Evolutionary conservation across 768 basidiomycete genomes (phyloP).

Genomic region (Podaxis rugospora): DNA sequence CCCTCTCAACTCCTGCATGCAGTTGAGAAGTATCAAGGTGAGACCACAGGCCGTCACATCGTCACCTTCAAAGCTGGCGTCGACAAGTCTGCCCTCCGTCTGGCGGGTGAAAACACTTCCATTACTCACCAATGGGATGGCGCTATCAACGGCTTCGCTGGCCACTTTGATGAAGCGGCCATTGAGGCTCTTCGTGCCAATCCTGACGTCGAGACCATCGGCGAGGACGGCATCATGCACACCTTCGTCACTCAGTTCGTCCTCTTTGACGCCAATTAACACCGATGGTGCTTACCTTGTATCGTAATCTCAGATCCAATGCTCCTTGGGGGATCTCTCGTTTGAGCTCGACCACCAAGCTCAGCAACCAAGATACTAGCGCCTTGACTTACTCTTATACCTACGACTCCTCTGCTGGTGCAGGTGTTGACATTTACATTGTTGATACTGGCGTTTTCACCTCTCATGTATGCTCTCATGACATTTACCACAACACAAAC

Average conservation of each 20-base stretch:
- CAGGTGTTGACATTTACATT: slow-evolving; percentile 34
- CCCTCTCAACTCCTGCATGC: slow-evolving; percentile 5
- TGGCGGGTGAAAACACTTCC: not conserved
- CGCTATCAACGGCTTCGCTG: slow-evolving; percentile 15
- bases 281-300: not conserved
- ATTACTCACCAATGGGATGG: slow-evolving; percentile 8
- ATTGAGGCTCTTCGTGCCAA: slow-evolving; percentile 19
- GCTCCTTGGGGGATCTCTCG: slow-evolving; percentile 32
- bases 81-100: not conserved
- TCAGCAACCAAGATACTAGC: slow-evolving; percentile 14
- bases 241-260: slow-evolving; percentile 20
- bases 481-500: not conserved
- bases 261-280: not conserved
- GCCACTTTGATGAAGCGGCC: slow-evolving; percentile 14
- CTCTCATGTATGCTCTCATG: slow-evolving; percentile 16
- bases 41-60: slow-evolving; percentile 11
- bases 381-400: slow-evolving; percentile 19
- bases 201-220: slow-evolving; percentile 19
- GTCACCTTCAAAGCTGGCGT: slow-evolving; percentile 13
- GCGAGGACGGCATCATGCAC: slow-evolving; percentile 25
- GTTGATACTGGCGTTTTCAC: slow-evolving; percentile 25
- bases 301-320: slow-evolving; percentile 18
- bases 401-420: slow-evolving; percentile 17
- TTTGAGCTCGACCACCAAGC: slow-evolving; percentile 18
- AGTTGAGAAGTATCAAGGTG: slow-evolving; percentile 12